Percentiles rank a stretch among this genome's conserved stretches.
These are phyloP conservation scores for Globisporangium yorkense DNA, from an alignment of 352 stramenopile genomes.

Conservation along the genomic window DNA sequence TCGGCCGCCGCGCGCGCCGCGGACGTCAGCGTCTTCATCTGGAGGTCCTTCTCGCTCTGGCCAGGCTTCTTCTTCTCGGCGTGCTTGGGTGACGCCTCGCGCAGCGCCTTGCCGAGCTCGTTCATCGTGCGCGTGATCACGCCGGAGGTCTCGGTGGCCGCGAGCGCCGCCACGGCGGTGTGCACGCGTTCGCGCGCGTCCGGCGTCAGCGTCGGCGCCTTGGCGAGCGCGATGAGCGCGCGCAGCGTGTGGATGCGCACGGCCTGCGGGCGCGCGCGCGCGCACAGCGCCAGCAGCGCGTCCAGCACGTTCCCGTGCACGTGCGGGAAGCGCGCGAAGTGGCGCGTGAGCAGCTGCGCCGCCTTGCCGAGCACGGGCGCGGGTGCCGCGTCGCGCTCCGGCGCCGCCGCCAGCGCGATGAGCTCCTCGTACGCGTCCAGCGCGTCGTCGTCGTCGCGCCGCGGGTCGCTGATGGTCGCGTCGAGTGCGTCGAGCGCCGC, in stretches of 20 bases:
- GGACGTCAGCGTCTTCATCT: not conserved
- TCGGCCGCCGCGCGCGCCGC: not conserved
- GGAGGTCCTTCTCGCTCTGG: not conserved
- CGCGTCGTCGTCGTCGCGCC: constrained; percentile 64
- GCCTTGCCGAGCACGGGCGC: constrained; percentile 62
- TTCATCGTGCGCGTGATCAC: constrained; percentile 62
- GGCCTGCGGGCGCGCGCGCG: constrained; percentile 30
- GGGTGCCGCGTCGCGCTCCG: constrained; percentile 13
- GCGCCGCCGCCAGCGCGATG: constrained; percentile 38
- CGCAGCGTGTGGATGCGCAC: constrained; percentile 76
- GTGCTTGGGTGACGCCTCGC: constrained; percentile 11
- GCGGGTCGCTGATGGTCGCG: constrained; percentile 46
- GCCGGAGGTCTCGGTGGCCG: constrained; percentile 41
- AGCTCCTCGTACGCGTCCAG: constrained; percentile 74
- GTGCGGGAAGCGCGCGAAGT: constrained; percentile 76
- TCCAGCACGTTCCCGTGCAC: constrained; percentile 71
- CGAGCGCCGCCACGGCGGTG: constrained; percentile 22
- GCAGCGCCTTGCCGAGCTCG: constrained; percentile 39
- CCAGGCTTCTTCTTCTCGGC: not conserved
- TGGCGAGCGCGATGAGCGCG: constrained; percentile 52
- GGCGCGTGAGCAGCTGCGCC: constrained; percentile 66
- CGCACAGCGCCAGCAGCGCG: constrained; percentile 47
- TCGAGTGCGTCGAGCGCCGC: constrained; percentile 68
- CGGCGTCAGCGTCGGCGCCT: constrained; percentile 30
- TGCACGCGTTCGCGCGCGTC: constrained; percentile 26